Evolutionary conservation across 2,329 filamentous ascomycete species (phyloP), one percentile per base, ranked within the genome.

Genomic region (Raffaelea ambrosiae): DNA sequence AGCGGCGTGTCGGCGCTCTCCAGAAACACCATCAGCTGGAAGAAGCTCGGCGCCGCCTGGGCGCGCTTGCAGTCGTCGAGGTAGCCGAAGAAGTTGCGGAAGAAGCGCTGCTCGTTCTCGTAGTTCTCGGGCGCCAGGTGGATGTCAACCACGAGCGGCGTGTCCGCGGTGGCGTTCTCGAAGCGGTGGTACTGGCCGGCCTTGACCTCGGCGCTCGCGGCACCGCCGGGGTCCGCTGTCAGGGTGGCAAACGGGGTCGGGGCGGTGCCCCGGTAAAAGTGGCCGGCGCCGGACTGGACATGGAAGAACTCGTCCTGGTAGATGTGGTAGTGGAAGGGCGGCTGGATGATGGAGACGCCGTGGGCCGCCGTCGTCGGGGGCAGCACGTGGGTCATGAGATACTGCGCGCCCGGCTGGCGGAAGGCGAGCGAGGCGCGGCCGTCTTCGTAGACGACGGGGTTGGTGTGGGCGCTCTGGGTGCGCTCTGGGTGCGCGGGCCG

Each of bases 301-400:
- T 43, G 48, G 44, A 57, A 57, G 48, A 53, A 46, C 40, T 57
- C 55, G 42, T 55, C 51, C 35, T 55, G 51, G 36, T 51, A 43
- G 19, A 57, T 49, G 42, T 57, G 55, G 41, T 53, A 57, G 46
- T 57, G 55, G n/a, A 49, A 51, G 14, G 55, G 55, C 13, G 55
- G 55, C 43, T 38, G 26, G 29, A 52, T 40, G 38, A 52, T 42
- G 21, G 50, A 50, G 31, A n/a, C n/a, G n/a, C n/a, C n/a, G n/a
- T n/a, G n/a, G n/a, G n/a, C n/a, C 23, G 46, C 31, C 20, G 43
- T 46, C 16, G 14, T 39, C 16, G 36, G 42, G 14, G 47, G 43
- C 18, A 51, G n/a, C 22, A 31, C 22, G 41, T 51, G 50, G 23
- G 47, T 51, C 47, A 49, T 49, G n/a, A 44, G n/a, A 39, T 38